Base-by-base conservation (phyloP, 2,329 filamentous ascomycete species). In the Sporothrix brunneoviolacea region DNA sequence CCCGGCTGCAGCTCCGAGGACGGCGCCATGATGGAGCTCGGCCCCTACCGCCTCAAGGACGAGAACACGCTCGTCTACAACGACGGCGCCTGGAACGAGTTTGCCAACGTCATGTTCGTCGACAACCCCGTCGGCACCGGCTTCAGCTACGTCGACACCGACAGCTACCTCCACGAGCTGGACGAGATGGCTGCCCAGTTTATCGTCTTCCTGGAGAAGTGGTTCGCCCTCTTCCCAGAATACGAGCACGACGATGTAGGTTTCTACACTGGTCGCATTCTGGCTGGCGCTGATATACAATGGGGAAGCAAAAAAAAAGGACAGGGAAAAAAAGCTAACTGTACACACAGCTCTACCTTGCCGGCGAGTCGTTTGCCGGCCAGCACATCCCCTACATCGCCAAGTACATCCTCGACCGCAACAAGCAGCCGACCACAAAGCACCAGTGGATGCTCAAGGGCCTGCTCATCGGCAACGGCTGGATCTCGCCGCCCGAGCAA, bases 1-100 rank as follows among this genome's bases (percentile, higher is more conserved):
- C 93, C 93, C 1, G 93, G 94, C 24, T 98, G 93, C 69, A 96
- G 90, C 67, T 97, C 91, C 24, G 91, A 96, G 76, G 94, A 98
- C 66, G 93, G 91, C 58, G 90, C 89, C 3, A 69, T 97, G 74
- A 97, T 97, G 79, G 93, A 98, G 68, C 81, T 98, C 56, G 93
- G 93, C 0, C 93, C 93, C 2, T 98, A 96, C 67, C 77, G 93
- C 57, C 71, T 98, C 51, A 84, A 86, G 62, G 79, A 91, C 58
- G 79, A 86, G 68, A 77, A 68, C 75, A 84, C 61, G 4, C 71
- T 98, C 51, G 74, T 74, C 52, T 83, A 88, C 65, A 96, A 96
- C 66, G 85, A 94, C 50, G 93, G 93, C n/a, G 91, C 90, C 1
- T 98, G 94, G 94, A 86, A 95, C 67, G 91, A 98, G 71, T 98